phyloP scores from a whole-genome alignment of 495 filamentous ascomycete genomes.

The Tuber microsphaerosporum region DNA sequence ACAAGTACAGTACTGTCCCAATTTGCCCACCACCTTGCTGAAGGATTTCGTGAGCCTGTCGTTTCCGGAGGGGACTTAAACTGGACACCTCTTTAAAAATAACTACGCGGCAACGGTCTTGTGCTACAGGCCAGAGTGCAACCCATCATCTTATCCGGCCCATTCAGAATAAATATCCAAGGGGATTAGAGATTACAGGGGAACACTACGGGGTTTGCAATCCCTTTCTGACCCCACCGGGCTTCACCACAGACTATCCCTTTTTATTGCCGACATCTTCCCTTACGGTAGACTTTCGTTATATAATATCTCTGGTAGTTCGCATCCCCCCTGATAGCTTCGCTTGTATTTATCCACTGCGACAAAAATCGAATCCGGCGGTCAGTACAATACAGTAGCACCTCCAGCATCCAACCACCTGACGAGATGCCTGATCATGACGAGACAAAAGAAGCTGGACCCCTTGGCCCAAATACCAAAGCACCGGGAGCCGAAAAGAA shows the following conservation, averaged over 20 bases:
- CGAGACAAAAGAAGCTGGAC: conserved; percentile 21
- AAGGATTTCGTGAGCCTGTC: conserved; percentile 15
- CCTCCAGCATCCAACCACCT: neutral
- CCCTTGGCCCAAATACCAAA: conserved; percentile 4
- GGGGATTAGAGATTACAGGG: conserved; percentile 13
- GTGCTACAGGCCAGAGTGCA: conserved; percentile 21
- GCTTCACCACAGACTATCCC: conserved; percentile 8
- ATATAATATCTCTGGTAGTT: neutral
- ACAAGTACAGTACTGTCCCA: no score
- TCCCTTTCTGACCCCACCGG: conserved; percentile 4
- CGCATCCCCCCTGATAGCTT: conserved; percentile 1
- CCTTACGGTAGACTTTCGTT: neutral
- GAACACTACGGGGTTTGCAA: conserved; percentile 9
- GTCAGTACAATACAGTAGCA: conserved; percentile 8
- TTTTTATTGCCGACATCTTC: conserved; percentile 10
- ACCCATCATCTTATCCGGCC: conserved; percentile 9
- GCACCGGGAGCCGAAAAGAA: conserved; percentile 7
- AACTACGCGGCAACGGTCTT: conserved; percentile 25
- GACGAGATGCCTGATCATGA: conserved; percentile 25
- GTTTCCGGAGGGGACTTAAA: conserved; percentile 22
- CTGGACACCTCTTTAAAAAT: conserved; percentile 33
- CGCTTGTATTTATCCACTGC: conserved; percentile 15
- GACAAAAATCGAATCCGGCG: conserved; percentile 20
- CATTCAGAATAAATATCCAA: neutral
- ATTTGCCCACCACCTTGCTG: conserved; percentile 8